Evolutionary conservation across 768 basidiomycete species (phyloP).

Genomic region (Calocera cornea): DNA sequence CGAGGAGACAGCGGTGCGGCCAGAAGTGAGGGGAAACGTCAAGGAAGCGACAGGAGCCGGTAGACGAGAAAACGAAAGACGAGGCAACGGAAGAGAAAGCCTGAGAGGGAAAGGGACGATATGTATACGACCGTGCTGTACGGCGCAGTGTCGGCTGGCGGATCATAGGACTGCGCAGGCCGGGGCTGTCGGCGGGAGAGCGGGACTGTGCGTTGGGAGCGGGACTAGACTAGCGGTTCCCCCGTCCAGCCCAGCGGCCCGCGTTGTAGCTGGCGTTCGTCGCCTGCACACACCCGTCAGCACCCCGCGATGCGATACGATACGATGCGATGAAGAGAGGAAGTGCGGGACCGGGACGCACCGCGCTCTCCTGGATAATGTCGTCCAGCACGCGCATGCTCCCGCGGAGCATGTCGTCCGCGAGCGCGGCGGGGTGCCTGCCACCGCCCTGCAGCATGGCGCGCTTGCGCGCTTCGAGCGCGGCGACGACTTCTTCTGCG

Average conservation of each 20-base stretch:
- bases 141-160: too few species aligned
- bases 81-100: too few species aligned
- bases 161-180: too few species aligned
- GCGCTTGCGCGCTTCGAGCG: background rate
- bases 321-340: background rate
- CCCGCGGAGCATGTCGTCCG: background rate
- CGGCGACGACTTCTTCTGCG: conserved; percentile 1
- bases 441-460: background rate
- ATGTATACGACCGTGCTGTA: too few species aligned
- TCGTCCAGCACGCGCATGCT: background rate
- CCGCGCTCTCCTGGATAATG: conserved; percentile 1
- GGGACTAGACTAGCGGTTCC: background rate
- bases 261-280: background rate
- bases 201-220: too few species aligned
- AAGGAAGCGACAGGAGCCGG: too few species aligned
- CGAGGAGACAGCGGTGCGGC: too few species aligned
- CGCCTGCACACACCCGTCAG: background rate
- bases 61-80: too few species aligned
- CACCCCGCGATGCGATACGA: background rate
- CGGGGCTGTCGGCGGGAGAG: too few species aligned
- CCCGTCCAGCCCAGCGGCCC: background rate
- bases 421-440: background rate
- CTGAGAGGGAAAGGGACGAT: too few species aligned
- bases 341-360: background rate
- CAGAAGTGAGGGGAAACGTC: too few species aligned